These are phyloP conservation scores for Calonectria montana DNA, from an alignment of 2,329 filamentous ascomycete genomes.

Conservation along the genomic window DNA sequence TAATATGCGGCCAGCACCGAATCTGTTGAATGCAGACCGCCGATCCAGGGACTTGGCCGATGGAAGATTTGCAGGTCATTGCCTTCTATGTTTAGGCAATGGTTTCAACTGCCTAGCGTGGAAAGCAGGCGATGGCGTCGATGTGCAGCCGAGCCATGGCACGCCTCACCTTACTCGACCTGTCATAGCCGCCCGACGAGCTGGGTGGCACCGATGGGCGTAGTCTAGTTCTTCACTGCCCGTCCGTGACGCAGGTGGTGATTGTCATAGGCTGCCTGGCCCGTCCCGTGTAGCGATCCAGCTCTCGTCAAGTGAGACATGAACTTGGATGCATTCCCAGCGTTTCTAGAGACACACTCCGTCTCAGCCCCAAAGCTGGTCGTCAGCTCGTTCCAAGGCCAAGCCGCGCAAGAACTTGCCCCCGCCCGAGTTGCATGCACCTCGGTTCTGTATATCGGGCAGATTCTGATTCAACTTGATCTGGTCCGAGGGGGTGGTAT, in stretches of 20 bases:
- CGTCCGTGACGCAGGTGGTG: constrained; percentile 18
- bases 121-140: constrained; percentile 3
- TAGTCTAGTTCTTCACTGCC: constrained; percentile 1
- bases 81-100: constrained; percentile 13
- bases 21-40: constrained; percentile 31
- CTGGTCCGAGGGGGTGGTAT: constrained; percentile 4
- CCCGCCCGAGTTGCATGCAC: constrained; percentile 34
- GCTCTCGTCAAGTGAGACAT: constrained; percentile 34
- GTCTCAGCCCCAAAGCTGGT: constrained; percentile 18
- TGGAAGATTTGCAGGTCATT: constrained; percentile 32
- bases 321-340: constrained; percentile 12
- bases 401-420: constrained; percentile 29
- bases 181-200: constrained; percentile 4
- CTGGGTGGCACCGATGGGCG: constrained; percentile 1
- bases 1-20: background rate
- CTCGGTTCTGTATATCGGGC: constrained; percentile 18
- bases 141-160: background rate
- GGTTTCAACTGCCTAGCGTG: constrained; percentile 14
- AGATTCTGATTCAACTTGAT: constrained; percentile 13
- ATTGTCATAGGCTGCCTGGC: constrained; percentile 25
- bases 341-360: constrained; percentile 16
- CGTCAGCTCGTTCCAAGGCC: constrained; percentile 1
- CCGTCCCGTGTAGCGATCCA: constrained; percentile 9
- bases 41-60: constrained; percentile 42
- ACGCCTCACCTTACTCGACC: constrained; percentile 13